phyloP scores from a whole-genome alignment of 495 filamentous ascomycete species.

The Hyaloscypha variabilis region DNA sequence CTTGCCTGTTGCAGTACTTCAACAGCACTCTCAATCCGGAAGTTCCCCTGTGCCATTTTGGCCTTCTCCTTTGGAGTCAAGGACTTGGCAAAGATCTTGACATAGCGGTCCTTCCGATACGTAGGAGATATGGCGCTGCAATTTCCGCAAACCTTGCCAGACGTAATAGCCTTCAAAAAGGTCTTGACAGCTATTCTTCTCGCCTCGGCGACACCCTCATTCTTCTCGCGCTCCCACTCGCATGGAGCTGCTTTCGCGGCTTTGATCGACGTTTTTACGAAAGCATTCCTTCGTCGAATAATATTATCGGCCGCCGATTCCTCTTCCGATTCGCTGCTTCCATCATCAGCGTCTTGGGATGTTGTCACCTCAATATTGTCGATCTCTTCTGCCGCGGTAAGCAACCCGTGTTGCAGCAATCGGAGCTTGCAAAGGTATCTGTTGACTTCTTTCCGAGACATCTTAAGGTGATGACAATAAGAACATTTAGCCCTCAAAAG shows the following conservation, averaged over 20 bases:
- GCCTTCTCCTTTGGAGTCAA: conserved; percentile 69
- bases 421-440: conserved; percentile 81
- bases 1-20: conserved; percentile 29
- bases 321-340: conserved; percentile 32
- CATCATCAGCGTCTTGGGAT: conserved; percentile 37
- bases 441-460: conserved; percentile 73
- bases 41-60: conserved; percentile 71
- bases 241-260: conserved; percentile 29
- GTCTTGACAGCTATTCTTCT: conserved; percentile 76
- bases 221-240: conserved; percentile 60
- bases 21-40: conserved; percentile 66
- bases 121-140: conserved; percentile 74
- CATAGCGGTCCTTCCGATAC: conserved; percentile 83
- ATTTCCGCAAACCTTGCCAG: conserved; percentile 67
- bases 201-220: conserved; percentile 76
- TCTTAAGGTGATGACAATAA: conserved; percentile 83
- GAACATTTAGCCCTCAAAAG: conserved; percentile 84
- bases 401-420: conserved; percentile 81
- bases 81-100: conserved; percentile 91
- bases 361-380: conserved; percentile 53
- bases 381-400: conserved; percentile 71
- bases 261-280: conserved; percentile 67
- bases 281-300: conserved; percentile 67
- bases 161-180: conserved; percentile 70
- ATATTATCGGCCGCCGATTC: conserved; percentile 51